These are phyloP conservation scores for Fagopyrum esculentum DNA, from an alignment of 148 eudicot species.

Conservation along the genomic window DNA sequence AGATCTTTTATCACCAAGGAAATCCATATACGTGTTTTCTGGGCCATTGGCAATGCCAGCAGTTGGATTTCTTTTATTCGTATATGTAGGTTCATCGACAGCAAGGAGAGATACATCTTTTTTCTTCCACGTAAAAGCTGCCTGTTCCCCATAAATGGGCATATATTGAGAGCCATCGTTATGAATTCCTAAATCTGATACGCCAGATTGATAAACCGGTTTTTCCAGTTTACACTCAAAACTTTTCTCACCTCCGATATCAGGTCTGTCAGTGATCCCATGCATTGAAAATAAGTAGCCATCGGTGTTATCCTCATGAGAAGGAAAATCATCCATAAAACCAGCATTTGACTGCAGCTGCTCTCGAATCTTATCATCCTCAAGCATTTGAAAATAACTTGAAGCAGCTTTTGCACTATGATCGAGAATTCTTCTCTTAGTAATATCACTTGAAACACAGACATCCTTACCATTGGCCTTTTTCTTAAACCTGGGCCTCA, in stretches of 20 bases:
- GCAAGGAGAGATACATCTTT: slow-evolving; percentile 29
- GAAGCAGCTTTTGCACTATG: slow-evolving; percentile 77
- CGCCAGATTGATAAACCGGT: slow-evolving; percentile 22
- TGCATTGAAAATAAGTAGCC: neutral
- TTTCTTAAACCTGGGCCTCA: slow-evolving; percentile 57
- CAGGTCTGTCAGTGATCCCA: neutral
- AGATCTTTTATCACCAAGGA: slow-evolving; percentile 14
- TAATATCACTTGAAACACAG: slow-evolving; percentile 31
- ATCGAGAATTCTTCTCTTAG: slow-evolving; percentile 70
- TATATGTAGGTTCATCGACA: slow-evolving; percentile 24
- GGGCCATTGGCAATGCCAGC: slow-evolving; percentile 17
- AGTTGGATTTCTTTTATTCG: slow-evolving; percentile 6
- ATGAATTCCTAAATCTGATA: slow-evolving; percentile 19
- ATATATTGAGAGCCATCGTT: slow-evolving; percentile 13
- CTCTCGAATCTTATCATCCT: slow-evolving; percentile 26
- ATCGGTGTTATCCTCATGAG: neutral
- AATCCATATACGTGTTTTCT: slow-evolving; percentile 17
- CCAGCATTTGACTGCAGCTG: slow-evolving; percentile 25
- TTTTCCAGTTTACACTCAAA: slow-evolving; percentile 17
- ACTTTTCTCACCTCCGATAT: slow-evolving; percentile 3
- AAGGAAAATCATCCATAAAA: slow-evolving; percentile 9
- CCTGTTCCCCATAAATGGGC: slow-evolving; percentile 11
- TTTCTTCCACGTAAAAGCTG: slow-evolving; percentile 8
- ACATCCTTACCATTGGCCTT: slow-evolving; percentile 54
- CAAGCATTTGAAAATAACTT: slow-evolving; percentile 39